Evolutionary conservation across 805 yeast species (phyloP).

Genomic region (Myxozyma mucilagina): DNA sequence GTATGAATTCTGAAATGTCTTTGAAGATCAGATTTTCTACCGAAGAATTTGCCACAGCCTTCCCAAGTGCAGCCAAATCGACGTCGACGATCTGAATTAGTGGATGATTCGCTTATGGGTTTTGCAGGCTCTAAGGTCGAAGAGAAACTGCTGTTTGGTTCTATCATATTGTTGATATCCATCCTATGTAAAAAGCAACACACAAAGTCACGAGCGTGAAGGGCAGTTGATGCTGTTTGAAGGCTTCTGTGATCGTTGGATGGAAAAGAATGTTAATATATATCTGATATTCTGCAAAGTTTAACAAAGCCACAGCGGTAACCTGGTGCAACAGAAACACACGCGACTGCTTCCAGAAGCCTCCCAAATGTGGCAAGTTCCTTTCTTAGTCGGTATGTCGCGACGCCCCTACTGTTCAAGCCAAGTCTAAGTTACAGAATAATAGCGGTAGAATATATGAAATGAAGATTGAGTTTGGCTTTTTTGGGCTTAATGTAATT

Average conservation of each 20-base stretch:
- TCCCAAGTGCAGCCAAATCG: constrained; percentile 24
- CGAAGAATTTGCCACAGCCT: constrained; percentile 44
- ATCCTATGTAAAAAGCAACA: neutral
- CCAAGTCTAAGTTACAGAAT: neutral
- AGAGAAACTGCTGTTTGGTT: neutral
- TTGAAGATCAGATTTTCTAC: constrained; percentile 76
- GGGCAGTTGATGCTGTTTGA: neutral
- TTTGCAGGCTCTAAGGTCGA: neutral
- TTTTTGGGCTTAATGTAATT: too few relatives aligned
- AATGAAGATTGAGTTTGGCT: too few relatives aligned
- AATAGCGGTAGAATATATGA: neutral
- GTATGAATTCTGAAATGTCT: constrained; percentile 72
- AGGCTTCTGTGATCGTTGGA: neutral
- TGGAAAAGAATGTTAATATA: neutral
- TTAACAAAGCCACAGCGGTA: neutral
- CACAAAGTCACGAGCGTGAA: neutral
- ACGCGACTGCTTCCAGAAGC: neutral
- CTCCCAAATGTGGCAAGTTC: neutral
- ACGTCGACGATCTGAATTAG: neutral
- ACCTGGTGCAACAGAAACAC: neutral
- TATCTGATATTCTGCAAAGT: neutral
- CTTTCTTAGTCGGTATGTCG: neutral
- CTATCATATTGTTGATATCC: constrained; percentile 7
- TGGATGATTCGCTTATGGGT: neutral
- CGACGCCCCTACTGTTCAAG: neutral